Conservation (phyloP, 208 protist genomes). For the Crithidia bombi region DNA sequence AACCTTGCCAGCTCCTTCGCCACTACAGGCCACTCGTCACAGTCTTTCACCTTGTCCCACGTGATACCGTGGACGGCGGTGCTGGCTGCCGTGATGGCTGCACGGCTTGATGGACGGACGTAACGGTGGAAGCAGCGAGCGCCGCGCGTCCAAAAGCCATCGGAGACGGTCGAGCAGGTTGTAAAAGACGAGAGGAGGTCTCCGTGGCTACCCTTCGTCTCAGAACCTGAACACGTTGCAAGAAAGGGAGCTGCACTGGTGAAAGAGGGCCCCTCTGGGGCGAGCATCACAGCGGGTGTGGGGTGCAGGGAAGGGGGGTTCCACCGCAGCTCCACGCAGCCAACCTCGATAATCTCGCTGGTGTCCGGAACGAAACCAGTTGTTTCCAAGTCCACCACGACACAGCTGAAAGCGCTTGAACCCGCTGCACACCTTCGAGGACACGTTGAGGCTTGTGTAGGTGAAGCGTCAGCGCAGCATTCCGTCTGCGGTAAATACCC, state of each 20-base stretch:
- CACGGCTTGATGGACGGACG: constrained; percentile 37
- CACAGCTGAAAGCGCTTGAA: constrained; percentile 32
- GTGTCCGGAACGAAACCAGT: constrained; percentile 53
- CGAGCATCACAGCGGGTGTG: background rate
- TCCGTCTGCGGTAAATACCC: background rate
- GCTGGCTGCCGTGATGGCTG: constrained; percentile 16
- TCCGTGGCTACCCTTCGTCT: background rate
- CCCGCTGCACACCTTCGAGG: background rate
- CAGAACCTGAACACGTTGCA: background rate
- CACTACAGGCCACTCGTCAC: constrained; percentile 33
- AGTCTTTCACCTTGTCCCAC: constrained; percentile 32
- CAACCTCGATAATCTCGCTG: constrained; percentile 66
- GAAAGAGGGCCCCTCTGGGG: no score
- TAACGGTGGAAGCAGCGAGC: constrained; percentile 48
- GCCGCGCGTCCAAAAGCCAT: constrained; percentile 44
- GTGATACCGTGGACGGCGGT: constrained; percentile 46
- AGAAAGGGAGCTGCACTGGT: background rate
- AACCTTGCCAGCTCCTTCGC: constrained; percentile 40
- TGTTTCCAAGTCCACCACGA: constrained; percentile 71
- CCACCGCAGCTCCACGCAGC: constrained; percentile 64
- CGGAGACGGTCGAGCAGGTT: background rate
- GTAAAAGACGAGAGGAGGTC: background rate
- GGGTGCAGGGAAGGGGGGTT: constrained; percentile 21
- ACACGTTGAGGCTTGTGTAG: background rate
- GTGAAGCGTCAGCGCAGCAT: background rate